A percentile compares a stretch with the other conserved stretches of the same genome.
These are phyloP conservation scores for Colletotrichum sp. DNA, from an alignment of 2,329 filamentous ascomycete species.

Conservation along the genomic window DNA sequence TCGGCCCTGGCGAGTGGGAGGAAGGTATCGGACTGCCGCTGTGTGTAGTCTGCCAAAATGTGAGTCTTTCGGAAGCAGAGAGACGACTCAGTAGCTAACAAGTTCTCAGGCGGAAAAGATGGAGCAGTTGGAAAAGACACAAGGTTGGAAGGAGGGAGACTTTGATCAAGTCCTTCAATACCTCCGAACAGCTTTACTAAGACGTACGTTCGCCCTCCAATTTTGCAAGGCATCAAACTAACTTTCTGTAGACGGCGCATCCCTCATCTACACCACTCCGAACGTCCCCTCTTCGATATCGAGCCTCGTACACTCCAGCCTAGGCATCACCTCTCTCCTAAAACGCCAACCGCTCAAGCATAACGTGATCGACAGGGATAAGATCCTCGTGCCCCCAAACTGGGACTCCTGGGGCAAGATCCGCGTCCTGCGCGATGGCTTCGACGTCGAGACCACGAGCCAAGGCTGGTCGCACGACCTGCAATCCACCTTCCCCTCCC, in stretches of 20 bases:
- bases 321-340: constrained; percentile 84
- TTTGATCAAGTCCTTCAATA: constrained; percentile 97
- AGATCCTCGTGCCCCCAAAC: constrained; percentile 92
- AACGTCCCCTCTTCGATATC: constrained; percentile 79
- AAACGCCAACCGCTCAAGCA: constrained; percentile 82
- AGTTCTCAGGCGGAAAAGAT: constrained; percentile 77
- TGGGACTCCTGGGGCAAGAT: constrained; percentile 99
- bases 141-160: constrained; percentile 93
- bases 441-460: constrained; percentile 88
- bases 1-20: constrained; percentile 92
- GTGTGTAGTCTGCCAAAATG: constrained; percentile 95
- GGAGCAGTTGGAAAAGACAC: constrained; percentile 85
- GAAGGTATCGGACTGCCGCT: constrained; percentile 86
- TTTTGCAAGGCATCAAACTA: constrained; percentile 16
- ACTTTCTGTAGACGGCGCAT: constrained; percentile 70
- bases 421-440: constrained; percentile 85
- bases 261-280: constrained; percentile 83
- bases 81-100: constrained; percentile 24
- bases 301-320: constrained; percentile 80
- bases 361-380: constrained; percentile 92
- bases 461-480: constrained; percentile 87
- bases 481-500: constrained; percentile 56
- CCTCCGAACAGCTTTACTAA: constrained; percentile 85
- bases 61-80: constrained; percentile 44
- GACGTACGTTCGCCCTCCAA: constrained; percentile 62